Percentiles rank a stretch among this genome's conserved stretches.
phyloP scores from a whole-genome alignment of 768 basidiomycete genomes.

The Russula sp. region DNA sequence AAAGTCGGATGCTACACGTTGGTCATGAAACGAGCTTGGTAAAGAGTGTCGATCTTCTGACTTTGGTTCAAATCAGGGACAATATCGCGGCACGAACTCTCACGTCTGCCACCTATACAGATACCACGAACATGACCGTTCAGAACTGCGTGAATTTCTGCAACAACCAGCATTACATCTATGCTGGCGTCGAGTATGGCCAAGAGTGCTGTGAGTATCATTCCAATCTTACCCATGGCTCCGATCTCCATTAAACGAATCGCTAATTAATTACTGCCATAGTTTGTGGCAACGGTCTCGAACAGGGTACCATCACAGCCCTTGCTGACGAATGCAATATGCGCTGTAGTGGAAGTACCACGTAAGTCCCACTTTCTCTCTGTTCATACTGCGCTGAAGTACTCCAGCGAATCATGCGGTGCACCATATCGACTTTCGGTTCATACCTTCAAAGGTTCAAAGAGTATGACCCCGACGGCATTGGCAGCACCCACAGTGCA shows the following conservation, averaged over 20 bases:
- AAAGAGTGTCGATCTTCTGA: slow-evolving; percentile 23
- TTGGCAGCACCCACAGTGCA: slow-evolving; percentile 52
- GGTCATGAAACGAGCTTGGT: slow-evolving; percentile 15
- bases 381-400: background rate
- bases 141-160: slow-evolving; percentile 43
- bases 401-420: slow-evolving; percentile 56
- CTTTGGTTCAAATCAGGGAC: slow-evolving; percentile 39
- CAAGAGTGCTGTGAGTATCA: slow-evolving; percentile 52
- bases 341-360: slow-evolving; percentile 62
- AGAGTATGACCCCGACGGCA: slow-evolving; percentile 32
- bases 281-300: slow-evolving; percentile 67
- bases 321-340: slow-evolving; percentile 54
- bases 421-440: slow-evolving; percentile 63
- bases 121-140: slow-evolving; percentile 53
- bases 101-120: slow-evolving; percentile 37
- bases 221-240: background rate
- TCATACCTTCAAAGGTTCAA: slow-evolving; percentile 43
- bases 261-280: slow-evolving; percentile 4
- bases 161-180: slow-evolving; percentile 42
- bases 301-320: slow-evolving; percentile 50
- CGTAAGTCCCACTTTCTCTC: slow-evolving; percentile 34
- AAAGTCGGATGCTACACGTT: slow-evolving; percentile 58
- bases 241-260: background rate
- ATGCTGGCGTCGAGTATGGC: slow-evolving; percentile 66
- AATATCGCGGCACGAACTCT: slow-evolving; percentile 53